Percentiles rank a stretch among this genome's conserved stretches.
Evolutionary conservation across 768 basidiomycete genomes (phyloP).

Genomic region (Pulveroboletus frians): DNA sequence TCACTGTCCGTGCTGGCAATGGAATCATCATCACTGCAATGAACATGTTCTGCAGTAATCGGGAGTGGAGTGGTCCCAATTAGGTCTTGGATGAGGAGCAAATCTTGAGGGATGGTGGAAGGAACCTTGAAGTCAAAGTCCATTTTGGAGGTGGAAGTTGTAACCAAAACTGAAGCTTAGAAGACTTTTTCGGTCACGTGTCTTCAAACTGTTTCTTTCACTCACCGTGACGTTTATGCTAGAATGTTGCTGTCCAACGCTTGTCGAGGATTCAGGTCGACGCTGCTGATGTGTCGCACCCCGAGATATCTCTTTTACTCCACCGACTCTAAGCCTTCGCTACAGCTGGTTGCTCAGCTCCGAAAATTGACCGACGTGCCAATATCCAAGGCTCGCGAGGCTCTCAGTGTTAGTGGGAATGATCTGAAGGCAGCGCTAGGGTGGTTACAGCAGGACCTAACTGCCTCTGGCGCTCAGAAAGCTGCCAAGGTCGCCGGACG

Average conservation of each 20-base stretch:
- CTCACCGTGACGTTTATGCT: not conserved
- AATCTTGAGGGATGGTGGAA: conserved; percentile 60
- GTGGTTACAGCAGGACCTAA: conserved; percentile 78
- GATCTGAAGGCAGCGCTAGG: conserved; percentile 66
- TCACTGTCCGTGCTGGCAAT: conserved; percentile 52
- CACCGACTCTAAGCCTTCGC: conserved; percentile 51
- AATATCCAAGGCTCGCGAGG: conserved; percentile 83
- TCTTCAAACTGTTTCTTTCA: not conserved
- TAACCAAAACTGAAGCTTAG: not conserved
- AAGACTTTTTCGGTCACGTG: conserved; percentile 23
- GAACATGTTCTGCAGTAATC: not conserved
- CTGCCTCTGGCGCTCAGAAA: conserved; percentile 66
- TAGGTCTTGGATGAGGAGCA: conserved; percentile 66
- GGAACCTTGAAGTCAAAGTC: conserved; percentile 53
- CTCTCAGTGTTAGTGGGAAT: conserved; percentile 69
- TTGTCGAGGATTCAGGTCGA: conserved; percentile 1
- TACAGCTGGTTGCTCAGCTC: conserved; percentile 80
- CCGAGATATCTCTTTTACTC: conserved; percentile 41
- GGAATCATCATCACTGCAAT: conserved; percentile 34
- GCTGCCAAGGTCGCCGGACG: conserved; percentile 81
- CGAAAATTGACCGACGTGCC: conserved; percentile 79
- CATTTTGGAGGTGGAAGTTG: conserved; percentile 13
- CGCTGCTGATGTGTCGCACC: not conserved
- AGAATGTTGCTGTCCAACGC: conserved; percentile 15
- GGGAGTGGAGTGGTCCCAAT: conserved; percentile 35